These are phyloP conservation scores for Cladophialophora exuberans DNA, from an alignment of 2,329 filamentous ascomycete species.

Conservation along the genomic window DNA sequence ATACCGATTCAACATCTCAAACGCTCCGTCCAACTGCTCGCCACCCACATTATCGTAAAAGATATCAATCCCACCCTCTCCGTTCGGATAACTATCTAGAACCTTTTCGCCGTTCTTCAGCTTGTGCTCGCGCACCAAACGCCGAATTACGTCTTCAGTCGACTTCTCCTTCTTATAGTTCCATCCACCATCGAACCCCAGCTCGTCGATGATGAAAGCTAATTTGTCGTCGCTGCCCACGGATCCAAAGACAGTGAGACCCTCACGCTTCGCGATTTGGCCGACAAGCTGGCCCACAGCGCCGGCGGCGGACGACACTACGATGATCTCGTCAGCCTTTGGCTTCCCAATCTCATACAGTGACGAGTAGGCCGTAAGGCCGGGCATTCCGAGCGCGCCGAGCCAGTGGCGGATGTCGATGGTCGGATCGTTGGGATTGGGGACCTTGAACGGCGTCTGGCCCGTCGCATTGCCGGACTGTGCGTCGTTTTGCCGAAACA, in stretches of 20 bases:
- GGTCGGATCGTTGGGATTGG: conserved; percentile 5
- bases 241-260: conserved; percentile 76
- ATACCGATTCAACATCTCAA: conserved; percentile 64
- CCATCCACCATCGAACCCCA: conserved; percentile 74
- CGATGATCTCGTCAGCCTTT: conserved; percentile 78
- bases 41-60: conserved; percentile 83
- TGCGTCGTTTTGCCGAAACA: conserved; percentile 2
- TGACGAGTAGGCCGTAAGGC: conserved; percentile 73
- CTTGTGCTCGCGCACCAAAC: conserved; percentile 63
- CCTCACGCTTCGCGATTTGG: conserved; percentile 80
- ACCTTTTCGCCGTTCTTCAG: conserved; percentile 68
- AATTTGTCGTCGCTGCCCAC: conserved; percentile 81
- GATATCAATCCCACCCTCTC: conserved; percentile 76
- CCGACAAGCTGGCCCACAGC: conserved; percentile 83
- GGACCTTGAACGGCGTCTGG: conserved; percentile 18
- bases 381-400: conserved; percentile 77
- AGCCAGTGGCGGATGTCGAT: conserved; percentile 62
- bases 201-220: conserved; percentile 70
- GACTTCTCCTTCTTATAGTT: conserved; percentile 83
- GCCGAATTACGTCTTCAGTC: conserved; percentile 66
- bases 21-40: conserved; percentile 59
- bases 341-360: conserved; percentile 76
- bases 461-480: neutral
- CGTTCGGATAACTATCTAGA: conserved; percentile 68
- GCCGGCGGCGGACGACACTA: conserved; percentile 77